Percentiles rank a stretch among this genome's conserved stretches.
These are phyloP conservation scores for Umbelopsis ramanniana DNA, from an alignment of 192 early-diverging fungal species.

Conservation along the genomic window DNA sequence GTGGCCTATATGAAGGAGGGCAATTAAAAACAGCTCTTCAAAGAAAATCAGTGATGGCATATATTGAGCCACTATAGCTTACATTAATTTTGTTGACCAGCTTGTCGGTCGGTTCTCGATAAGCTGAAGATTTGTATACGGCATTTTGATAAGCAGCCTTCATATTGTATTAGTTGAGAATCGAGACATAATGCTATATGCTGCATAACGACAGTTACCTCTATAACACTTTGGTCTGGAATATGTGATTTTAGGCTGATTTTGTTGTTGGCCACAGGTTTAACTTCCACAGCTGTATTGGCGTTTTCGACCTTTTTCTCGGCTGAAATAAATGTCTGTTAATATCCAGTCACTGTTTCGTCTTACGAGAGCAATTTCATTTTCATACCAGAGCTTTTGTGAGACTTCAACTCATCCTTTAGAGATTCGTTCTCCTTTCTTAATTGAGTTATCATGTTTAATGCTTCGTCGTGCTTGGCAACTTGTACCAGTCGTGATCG, in stretches of 20 bases:
- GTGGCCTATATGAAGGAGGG: background rate
- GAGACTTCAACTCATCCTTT: background rate
- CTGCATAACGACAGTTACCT: background rate
- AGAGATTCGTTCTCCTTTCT: slow-evolving; percentile 2
- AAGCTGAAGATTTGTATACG: background rate
- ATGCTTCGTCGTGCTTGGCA: slow-evolving; percentile 13
- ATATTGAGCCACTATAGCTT: background rate
- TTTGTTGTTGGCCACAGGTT: background rate
- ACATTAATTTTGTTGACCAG: slow-evolving; percentile 15
- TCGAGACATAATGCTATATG: background rate
- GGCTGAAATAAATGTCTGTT: background rate
- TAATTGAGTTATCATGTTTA: background rate
- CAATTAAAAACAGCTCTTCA: background rate
- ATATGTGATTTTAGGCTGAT: background rate
- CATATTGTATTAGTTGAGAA: background rate
- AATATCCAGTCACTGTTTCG: background rate
- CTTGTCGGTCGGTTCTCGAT: slow-evolving; percentile 8
- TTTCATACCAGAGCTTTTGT: background rate
- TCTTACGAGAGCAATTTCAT: background rate
- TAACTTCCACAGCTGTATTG: background rate
- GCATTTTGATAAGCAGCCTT: slow-evolving; percentile 6
- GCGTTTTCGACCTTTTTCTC: background rate
- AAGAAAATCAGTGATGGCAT: too few relatives aligned
- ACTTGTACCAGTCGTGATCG: background rate
- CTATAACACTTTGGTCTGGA: slow-evolving; percentile 9